phyloP scores from a whole-genome alignment of 1,284 basidiomycete genomes.

The Ceratobasidium papillatum region DNA sequence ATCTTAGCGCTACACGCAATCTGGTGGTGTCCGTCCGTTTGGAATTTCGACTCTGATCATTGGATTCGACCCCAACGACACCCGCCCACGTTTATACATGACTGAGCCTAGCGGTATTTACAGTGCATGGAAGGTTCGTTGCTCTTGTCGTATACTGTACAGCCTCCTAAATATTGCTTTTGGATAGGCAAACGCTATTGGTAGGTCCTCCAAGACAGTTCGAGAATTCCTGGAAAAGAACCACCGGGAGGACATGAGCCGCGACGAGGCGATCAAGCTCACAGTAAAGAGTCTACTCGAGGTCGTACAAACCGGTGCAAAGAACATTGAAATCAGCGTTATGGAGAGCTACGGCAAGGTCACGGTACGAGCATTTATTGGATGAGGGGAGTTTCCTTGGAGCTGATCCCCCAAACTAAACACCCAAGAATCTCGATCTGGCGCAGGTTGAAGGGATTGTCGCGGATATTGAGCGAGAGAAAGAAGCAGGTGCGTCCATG shows the following conservation, averaged over 20 bases:
- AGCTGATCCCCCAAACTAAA: conserved; percentile 37
- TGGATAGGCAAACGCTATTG: conserved; percentile 92
- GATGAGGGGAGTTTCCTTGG: neutral
- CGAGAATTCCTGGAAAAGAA: conserved; percentile 99
- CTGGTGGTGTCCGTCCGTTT: conserved; percentile 97
- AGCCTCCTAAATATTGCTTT: neutral
- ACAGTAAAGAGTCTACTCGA: conserved; percentile 96
- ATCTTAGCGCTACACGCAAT: conserved; percentile 94
- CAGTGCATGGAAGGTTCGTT: conserved; percentile 90
- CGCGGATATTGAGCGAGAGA: conserved; percentile 90
- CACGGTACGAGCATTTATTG: conserved; percentile 66
- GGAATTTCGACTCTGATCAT: conserved; percentile 97
- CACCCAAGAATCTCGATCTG: conserved; percentile 77
- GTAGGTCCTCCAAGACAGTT: conserved; percentile 97
- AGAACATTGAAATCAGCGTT: conserved; percentile 98
- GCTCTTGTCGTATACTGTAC: neutral
- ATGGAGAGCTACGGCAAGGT: conserved; percentile 94
- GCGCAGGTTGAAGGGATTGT: conserved; percentile 91
- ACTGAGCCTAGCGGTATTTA: conserved; percentile 99
- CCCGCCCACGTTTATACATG: conserved; percentile 88
- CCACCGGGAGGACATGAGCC: conserved; percentile 88
- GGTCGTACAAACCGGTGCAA: conserved; percentile 98
- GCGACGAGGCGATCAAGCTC: conserved; percentile 93
- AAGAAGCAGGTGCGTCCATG: conserved; percentile 80
- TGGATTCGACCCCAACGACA: conserved; percentile 96